A percentile compares a stretch with the other conserved stretches of the same genome.
These are phyloP conservation scores for Nematocida sp. DNA, from an alignment of 371 early-diverging fungal species.

Conservation along the genomic window DNA sequence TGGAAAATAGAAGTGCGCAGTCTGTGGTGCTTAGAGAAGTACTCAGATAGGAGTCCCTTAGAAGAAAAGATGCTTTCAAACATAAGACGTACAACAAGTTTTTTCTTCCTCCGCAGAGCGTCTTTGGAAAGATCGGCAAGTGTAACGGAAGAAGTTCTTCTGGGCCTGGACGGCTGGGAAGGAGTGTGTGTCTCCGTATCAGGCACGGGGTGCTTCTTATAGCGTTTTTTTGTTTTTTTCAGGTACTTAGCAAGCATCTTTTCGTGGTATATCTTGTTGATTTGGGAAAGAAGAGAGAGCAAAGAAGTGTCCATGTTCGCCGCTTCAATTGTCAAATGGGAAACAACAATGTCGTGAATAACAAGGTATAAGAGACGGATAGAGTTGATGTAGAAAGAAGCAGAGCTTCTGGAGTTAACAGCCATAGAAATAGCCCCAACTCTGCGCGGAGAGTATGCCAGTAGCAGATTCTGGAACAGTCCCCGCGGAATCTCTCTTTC, in stretches of 20 bases:
- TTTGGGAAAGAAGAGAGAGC: no score
- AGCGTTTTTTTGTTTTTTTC: no score
- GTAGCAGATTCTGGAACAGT: background rate
- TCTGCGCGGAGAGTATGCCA: background rate
- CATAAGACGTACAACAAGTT: background rate
- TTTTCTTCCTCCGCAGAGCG: no score
- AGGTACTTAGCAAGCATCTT: no score
- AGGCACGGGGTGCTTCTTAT: no score
- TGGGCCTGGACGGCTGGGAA: no score
- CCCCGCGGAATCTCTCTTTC: background rate
- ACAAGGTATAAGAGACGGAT: background rate
- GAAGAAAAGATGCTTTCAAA: conserved; percentile 22
- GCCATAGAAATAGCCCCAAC: background rate
- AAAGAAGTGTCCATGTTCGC: no score
- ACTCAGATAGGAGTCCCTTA: background rate
- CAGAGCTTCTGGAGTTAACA: background rate
- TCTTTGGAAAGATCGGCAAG: no score
- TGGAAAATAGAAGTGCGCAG: background rate
- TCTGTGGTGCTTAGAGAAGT: conserved; percentile 8
- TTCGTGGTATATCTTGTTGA: no score
- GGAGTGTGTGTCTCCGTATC: no score
- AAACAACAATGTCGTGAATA: background rate
- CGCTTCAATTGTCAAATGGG: no score
- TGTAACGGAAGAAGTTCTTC: no score
- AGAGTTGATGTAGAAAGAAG: background rate